A percentile compares a stretch with the other conserved stretches of the same genome.
These are phyloP conservation scores for Didymella exigua DNA, from an alignment of 2,329 filamentous ascomycete species.

Conservation along the genomic window DNA sequence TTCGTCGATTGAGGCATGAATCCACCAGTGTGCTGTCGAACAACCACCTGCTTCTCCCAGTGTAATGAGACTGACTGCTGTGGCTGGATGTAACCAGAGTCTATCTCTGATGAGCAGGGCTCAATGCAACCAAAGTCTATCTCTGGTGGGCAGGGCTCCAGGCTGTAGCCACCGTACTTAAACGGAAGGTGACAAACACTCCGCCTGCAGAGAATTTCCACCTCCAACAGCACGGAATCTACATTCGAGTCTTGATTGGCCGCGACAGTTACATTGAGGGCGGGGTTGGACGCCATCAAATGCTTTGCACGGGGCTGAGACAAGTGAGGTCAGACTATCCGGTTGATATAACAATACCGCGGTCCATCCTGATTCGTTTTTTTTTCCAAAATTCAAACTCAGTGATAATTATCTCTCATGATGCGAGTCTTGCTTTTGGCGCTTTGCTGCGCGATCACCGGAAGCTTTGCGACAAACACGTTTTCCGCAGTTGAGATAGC, in stretches of 20 bases:
- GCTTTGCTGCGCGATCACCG: too few species aligned
- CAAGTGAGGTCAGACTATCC: too few species aligned
- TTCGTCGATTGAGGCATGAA: too few species aligned
- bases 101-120: not conserved
- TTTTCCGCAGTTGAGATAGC: too few species aligned
- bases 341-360: too few species aligned
- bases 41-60: too few species aligned
- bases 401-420: too few species aligned
- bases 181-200: not conserved
- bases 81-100: not conserved
- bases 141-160: not conserved
- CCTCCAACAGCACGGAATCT: not conserved
- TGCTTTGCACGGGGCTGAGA: not conserved
- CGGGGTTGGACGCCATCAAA: not conserved
- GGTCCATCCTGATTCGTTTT: too few species aligned
- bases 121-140: not conserved
- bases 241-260: not conserved
- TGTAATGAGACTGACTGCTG: not conserved
- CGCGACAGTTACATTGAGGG: not conserved
- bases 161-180: not conserved
- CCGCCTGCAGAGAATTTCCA: not conserved
- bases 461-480: too few species aligned
- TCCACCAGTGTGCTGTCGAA: too few species aligned
- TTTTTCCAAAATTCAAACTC: too few species aligned
- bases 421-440: too few species aligned